A percentile compares a stretch with the other conserved stretches of the same genome.
These are phyloP conservation scores for Penicillium macrosclerotiorum DNA, from an alignment of 495 filamentous ascomycete species.

Conservation along the genomic window DNA sequence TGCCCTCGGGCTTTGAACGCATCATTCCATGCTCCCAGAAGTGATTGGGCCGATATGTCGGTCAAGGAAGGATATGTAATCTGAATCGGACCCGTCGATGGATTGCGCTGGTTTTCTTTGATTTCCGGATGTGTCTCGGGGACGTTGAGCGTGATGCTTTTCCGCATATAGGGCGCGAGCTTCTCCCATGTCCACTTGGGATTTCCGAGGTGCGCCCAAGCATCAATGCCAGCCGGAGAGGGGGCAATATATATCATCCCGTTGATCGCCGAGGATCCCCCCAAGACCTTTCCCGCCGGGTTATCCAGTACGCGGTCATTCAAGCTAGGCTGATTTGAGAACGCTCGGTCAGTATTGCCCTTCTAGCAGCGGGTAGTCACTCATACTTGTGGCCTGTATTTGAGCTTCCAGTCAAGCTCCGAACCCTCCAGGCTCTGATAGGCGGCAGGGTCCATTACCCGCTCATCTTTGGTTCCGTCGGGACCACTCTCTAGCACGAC, in stretches of 20 bases:
- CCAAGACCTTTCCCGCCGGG: conserved; percentile 28
- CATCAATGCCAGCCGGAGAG: conserved; percentile 44
- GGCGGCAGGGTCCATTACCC: conserved; percentile 40
- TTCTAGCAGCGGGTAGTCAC: background rate
- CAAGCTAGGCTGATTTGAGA: conserved; percentile 16
- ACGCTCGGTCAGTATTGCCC: background rate
- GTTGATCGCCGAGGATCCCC: conserved; percentile 38
- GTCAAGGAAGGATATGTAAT: conserved; percentile 17
- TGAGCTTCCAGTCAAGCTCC: conserved; percentile 56
- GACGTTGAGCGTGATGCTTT: conserved; percentile 6
- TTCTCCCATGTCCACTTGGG: conserved; percentile 50
- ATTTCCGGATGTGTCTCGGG: background rate
- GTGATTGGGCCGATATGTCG: conserved; percentile 2
- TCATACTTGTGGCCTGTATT: conserved; percentile 47
- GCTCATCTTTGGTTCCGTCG: conserved; percentile 39
- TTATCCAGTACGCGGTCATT: conserved; percentile 23
- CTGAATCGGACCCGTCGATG: conserved; percentile 20
- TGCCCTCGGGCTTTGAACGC: conserved; percentile 19
- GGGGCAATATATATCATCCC: conserved; percentile 24
- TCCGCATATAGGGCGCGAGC: conserved; percentile 43
- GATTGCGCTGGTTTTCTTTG: background rate
- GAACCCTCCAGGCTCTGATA: conserved; percentile 38
- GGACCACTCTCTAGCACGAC: conserved; percentile 54
- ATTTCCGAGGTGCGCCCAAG: conserved; percentile 56
- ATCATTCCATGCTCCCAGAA: conserved; percentile 27